These are phyloP conservation scores for Didymella pinodella DNA, from an alignment of 2,329 filamentous ascomycete species.

Conservation along the genomic window DNA sequence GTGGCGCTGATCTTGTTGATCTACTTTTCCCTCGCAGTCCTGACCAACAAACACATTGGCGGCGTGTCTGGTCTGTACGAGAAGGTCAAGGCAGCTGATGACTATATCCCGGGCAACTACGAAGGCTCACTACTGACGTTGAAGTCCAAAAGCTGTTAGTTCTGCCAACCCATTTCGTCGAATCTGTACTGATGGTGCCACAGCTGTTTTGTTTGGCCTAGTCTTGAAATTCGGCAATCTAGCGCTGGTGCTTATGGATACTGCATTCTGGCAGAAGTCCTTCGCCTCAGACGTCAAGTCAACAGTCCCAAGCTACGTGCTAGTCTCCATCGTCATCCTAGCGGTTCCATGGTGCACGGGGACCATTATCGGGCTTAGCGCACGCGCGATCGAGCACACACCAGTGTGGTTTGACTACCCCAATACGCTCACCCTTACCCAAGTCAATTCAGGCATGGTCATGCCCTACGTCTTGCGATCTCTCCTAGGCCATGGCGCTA, in stretches of 20 bases:
- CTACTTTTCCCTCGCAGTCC: slow-evolving; percentile 24
- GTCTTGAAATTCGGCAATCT: slow-evolving; percentile 24
- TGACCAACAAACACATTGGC: slow-evolving; percentile 17
- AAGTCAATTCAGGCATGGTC: slow-evolving; percentile 28
- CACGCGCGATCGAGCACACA: slow-evolving; percentile 50
- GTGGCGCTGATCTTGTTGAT: slow-evolving; percentile 83
- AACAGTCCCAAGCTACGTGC: slow-evolving; percentile 23
- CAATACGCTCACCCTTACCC: slow-evolving; percentile 18
- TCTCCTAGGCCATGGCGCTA: slow-evolving; percentile 30
- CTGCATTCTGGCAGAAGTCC: slow-evolving; percentile 25
- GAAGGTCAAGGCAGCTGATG: slow-evolving; percentile 62
- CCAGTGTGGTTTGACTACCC: slow-evolving; percentile 53
- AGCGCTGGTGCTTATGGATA: slow-evolving; percentile 24
- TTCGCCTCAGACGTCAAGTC: slow-evolving; percentile 24
- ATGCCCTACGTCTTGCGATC: slow-evolving; percentile 31
- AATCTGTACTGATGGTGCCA: neutral
- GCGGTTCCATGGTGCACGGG: slow-evolving; percentile 33
- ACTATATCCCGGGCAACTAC: slow-evolving; percentile 77
- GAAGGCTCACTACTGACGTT: slow-evolving; percentile 85
- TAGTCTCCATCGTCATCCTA: slow-evolving; percentile 21
- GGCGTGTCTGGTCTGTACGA: slow-evolving; percentile 17
- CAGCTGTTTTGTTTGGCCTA: slow-evolving; percentile 20
- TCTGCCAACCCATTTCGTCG: too few species aligned
- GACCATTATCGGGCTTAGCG: slow-evolving; percentile 54
- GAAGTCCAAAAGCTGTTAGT: slow-evolving; percentile 62